Base-by-base conservation (phyloP, 1,284 basidiomycete genomes). In the Ceratorhiza oryzae-sativae region DNA sequence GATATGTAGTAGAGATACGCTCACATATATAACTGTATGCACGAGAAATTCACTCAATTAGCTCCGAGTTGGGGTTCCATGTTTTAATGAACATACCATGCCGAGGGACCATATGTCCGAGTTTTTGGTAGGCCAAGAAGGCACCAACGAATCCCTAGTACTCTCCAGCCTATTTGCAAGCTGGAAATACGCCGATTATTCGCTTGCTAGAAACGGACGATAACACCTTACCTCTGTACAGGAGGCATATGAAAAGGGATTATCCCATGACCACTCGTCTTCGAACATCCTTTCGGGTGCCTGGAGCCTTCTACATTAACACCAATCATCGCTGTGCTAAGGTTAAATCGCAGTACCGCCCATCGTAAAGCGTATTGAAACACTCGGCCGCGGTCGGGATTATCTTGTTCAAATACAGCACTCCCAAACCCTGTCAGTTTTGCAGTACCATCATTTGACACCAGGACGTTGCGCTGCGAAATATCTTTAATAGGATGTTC, bases 31-130 rank as follows among this genome's bases (percentile, higher is more conserved):
- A n/a, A n/a, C n/a, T n/a, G n/a, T n/a, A n/a, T n/a, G n/a, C n/a
- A n/a, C n/a, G n/a, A n/a, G n/a, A n/a, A n/a, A n/a, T n/a, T n/a
- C n/a, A n/a, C n/a, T n/a, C n/a, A n/a, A n/a, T n/a, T n/a, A n/a
- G n/a, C 20, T 18, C 18, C 27, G 9, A 12, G n/a, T 36, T 42
- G 36, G 13, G 12, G 53, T 15, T 2, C 30, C n/a, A 56, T 5
- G 23, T 30, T 18, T 45, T 25, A 53, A 30, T 39, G 36, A 15
- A 36, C 62, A 51, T 34, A 68, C 63, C 51, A 68, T 20, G 18
- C 23, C 63, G 18, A 68, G 51, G 6, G 63, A 68, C 63, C 63
- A 68, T 8, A 68, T 18, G 53, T 68, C 63, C 32, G 63, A 55
- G 23, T 56, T 68, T 10, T 18, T 25, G 30, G 34, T 68, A 12